Evolutionary conservation across 176 grass and related monocot species (phyloP), one percentile per base, ranked within the genome.

Genomic region (Miscanthus lutarioriparius): DNA sequence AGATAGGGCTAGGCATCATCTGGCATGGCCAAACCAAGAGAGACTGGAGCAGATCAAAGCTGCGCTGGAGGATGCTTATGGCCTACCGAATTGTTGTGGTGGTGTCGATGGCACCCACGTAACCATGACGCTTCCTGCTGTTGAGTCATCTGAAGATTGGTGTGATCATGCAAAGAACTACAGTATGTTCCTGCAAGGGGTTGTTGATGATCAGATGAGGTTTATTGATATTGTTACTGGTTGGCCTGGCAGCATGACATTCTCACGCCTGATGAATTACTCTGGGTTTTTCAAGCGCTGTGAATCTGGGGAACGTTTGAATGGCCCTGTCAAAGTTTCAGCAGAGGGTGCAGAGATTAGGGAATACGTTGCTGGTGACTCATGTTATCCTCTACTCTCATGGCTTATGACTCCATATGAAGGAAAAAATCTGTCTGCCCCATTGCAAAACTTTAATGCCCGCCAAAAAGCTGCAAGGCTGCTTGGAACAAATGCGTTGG

Each of bases 211-310:
- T 79, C 88, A 99, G 86, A 87, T 96, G 91, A 89, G 93, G 72
- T 98, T 98, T 90, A 90, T 94, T 84, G 97, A 99, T 83, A 93
- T 99, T 81, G 88, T 91, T 54, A 99, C 91, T 10, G 97, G 96
- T 75, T 94, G 89, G 87, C 97, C 93, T 13, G 97, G 93, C 19
- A 94, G 97, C 90, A 91, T 99, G 93, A 88, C 86, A 3, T 70
- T 96, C 83, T 79, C 88, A 76, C 90, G 84, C n/a, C 74, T 99
- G 88, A 82, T 99, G 51, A 99, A 86, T 64, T 91, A 61, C 79
- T 96, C 97, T 76, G 84, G 53, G 6, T 99, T 99, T 78, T 89
- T 64, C 87, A 99, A 92, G 84, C 93, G 86, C 59, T 96, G 93
- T 41, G 90, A 96, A 70, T 82, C 80, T 49, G 89, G 90, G 67